Percentiles rank a stretch among this genome's conserved stretches.
Conservation (phyloP, 202 grass and related monocot genomes). For the Schoenoplectus triqueter region DNA sequence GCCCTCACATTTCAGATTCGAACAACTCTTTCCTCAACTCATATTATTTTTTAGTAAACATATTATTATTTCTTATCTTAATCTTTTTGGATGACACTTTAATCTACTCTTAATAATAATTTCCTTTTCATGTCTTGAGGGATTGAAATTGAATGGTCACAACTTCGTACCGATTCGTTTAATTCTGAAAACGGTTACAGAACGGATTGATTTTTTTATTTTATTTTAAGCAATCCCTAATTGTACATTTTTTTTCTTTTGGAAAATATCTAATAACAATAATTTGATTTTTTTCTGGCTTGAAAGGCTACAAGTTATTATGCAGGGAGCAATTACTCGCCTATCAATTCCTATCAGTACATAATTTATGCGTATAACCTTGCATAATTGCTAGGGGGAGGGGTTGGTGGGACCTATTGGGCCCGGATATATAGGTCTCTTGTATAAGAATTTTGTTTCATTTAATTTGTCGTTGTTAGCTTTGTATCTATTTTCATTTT, state of each 20-base stretch:
- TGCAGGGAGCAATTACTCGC: not conserved
- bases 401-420: conserved; percentile 1
- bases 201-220: not conserved
- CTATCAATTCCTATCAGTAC: not conserved
- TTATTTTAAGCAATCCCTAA: not conserved
- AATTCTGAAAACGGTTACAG: not conserved
- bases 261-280: not conserved
- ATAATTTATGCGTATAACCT: not conserved
- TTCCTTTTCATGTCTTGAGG: not conserved
- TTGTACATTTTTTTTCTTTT: not conserved
- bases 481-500: not conserved
- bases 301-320: not conserved
- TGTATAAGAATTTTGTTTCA: not conserved
- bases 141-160: not conserved
- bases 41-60: too few species aligned
- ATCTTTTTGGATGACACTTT: too few species aligned
- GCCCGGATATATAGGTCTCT: not conserved
- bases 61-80: too few species aligned
- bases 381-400: not conserved
- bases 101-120: not conserved
- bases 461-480: not conserved
- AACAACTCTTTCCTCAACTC: too few species aligned
- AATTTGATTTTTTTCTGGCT: not conserved
- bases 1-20: too few species aligned
- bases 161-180: not conserved